Conservation (phyloP, 768 basidiomycete species). For the Rickenella mellea region DNA sequence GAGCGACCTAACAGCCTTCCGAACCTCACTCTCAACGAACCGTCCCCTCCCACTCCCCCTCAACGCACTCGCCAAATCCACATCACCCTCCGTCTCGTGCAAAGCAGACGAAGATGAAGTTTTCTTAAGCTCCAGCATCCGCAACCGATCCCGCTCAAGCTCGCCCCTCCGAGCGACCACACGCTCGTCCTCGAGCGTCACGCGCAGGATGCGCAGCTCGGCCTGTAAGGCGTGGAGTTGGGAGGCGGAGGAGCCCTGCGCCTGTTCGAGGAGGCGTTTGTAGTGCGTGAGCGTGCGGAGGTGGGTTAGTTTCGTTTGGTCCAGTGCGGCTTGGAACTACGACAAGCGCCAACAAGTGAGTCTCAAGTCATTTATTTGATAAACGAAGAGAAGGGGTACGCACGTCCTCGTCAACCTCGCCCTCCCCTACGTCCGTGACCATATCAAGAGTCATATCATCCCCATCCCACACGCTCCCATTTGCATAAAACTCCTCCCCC, state of each 20-base stretch:
- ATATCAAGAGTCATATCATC: slow-evolving; percentile 65
- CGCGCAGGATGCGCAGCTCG: slow-evolving; percentile 59
- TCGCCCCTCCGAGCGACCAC: slow-evolving; percentile 8
- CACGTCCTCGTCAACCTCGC: slow-evolving; percentile 67
- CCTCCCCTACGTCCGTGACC: slow-evolving; percentile 48
- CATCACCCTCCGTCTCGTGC: slow-evolving; percentile 22
- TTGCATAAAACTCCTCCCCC: slow-evolving; percentile 17
- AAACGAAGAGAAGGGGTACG: slow-evolving; percentile 4
- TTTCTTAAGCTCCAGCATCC: neutral
- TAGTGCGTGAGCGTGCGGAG: slow-evolving; percentile 56
- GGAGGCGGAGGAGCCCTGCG: slow-evolving; percentile 69
- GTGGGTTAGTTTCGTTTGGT: slow-evolving; percentile 31
- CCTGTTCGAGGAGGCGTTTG: slow-evolving; percentile 71
- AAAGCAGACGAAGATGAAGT: neutral
- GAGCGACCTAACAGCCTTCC: slow-evolving; percentile 51
- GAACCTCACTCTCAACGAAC: slow-evolving; percentile 64
- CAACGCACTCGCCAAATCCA: slow-evolving; percentile 41
- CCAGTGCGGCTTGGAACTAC: slow-evolving; percentile 36
- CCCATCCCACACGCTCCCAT: slow-evolving; percentile 30
- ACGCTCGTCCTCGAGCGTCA: slow-evolving; percentile 23
- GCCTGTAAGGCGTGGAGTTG: slow-evolving; percentile 83
- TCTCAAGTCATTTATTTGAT: slow-evolving; percentile 1
- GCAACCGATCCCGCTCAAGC: slow-evolving; percentile 12
- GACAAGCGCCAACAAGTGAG: neutral
- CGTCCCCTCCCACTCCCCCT: slow-evolving; percentile 38